Evolutionary conservation across 257 asterid species (phyloP).

Genomic region (Solanum pinnatisectum): DNA sequence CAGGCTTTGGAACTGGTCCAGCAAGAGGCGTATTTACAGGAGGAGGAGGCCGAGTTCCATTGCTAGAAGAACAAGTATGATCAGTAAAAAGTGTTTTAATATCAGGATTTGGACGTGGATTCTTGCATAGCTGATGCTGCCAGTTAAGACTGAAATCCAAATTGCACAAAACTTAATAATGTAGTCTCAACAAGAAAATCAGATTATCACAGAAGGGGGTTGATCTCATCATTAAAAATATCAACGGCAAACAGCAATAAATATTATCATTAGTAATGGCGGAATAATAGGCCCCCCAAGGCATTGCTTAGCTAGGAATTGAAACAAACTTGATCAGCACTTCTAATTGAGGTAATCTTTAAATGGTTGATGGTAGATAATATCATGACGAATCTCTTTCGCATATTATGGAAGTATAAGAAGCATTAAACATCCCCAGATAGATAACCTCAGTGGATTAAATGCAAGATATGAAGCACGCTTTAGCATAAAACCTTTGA

Average conservation of each 20-base stretch:
- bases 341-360: not conserved
- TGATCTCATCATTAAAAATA: not conserved
- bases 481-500: constrained; percentile 51
- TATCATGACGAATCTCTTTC: not conserved
- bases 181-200: not conserved
- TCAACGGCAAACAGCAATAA: not conserved
- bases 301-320: not conserved
- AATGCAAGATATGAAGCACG: not conserved
- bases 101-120: constrained; percentile 92
- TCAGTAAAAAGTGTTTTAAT: constrained; percentile 85
- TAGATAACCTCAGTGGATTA: constrained; percentile 1
- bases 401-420: not conserved
- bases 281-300: not conserved
- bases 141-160: constrained; percentile 70
- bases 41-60: constrained; percentile 67
- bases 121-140: constrained; percentile 99
- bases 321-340: not conserved
- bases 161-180: constrained; percentile 9
- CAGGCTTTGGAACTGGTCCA: constrained; percentile 58
- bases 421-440: not conserved
- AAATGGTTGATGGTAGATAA: not conserved
- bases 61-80: constrained; percentile 74
- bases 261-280: not conserved
- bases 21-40: constrained; percentile 52
- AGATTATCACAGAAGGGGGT: not conserved